Percentiles rank a stretch among this genome's conserved stretches.
Evolutionary conservation across 129 eudicot species (phyloP).

Genomic region (Smallanthus sonchifolius): DNA sequence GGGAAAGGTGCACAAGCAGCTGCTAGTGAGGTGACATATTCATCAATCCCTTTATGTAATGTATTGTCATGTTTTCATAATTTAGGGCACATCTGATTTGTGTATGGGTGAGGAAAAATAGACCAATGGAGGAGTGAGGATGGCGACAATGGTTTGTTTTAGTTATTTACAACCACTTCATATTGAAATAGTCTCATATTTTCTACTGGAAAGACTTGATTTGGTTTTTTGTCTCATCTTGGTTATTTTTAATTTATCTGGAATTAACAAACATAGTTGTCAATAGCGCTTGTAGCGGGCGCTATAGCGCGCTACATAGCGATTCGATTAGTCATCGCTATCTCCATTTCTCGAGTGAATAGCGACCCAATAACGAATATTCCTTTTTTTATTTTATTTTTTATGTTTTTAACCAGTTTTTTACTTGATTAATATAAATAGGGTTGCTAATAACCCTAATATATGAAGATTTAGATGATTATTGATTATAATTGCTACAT

Average conservation of each 20-base stretch:
- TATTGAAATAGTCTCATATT: neutral
- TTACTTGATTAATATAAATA: no score
- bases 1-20: slow-evolving; percentile 89
- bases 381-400: no score
- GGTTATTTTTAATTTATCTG: neutral
- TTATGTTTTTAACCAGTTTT: no score
- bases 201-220: neutral
- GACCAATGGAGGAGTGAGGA: slow-evolving; percentile 21
- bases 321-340: no score
- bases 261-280: neutral
- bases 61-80: slow-evolving; percentile 1
- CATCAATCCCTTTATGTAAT: neutral
- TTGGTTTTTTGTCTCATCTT: neutral
- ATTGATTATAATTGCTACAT: no score
- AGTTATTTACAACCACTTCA: slow-evolving; percentile 1
- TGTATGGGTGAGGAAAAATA: neutral
- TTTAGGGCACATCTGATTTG: neutral
- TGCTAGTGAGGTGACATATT: slow-evolving; percentile 76
- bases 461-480: no score
- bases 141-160: neutral
- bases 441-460: no score
- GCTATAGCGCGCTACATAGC: no score
- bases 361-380: no score
- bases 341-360: no score
- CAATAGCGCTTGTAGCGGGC: no score